Evolutionary conservation across 2,329 filamentous ascomycete genomes (phyloP), one percentile per base, ranked within the genome.

Genomic region (Aspergillus japonicus): DNA sequence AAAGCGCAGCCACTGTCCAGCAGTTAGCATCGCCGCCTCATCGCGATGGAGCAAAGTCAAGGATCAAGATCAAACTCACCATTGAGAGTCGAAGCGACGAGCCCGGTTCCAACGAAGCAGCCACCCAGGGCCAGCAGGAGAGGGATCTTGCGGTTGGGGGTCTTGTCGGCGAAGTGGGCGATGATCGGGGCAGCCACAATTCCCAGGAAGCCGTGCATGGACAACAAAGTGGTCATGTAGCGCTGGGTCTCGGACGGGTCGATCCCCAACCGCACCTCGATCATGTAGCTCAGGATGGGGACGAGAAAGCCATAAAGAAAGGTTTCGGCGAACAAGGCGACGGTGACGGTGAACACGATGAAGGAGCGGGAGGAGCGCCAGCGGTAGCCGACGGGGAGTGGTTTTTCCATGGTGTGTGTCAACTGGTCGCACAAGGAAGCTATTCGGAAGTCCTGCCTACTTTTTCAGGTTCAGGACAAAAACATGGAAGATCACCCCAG

Each of bases 221-320:
- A 60, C 1, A 74, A 62, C 2, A 74, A 54, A 0, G 59, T 56
- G 3, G 69, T 65, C 2, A 66, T 73, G 24, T 68, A 50, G 5
- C 56, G 42, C 48, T 73, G 72, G 3, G 68, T 70, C 21, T 67
- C 53, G 7, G 65, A 64, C 3, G 63, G 65, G 29, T 69, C 64
- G 31, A 67, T 42, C 14, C 65, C 44, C 14, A 75, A 60, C 8
- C 71, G 70, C 21, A 56, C 59, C 58, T 73, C 65, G 5, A 75
- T 60, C 67, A 75, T 72, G 47, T 72, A 72, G 5, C 65, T 62
- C 14, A 76, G 58, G 39, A 75, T 72, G 7, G 73, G 72, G 5
- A 74, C 69, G 10, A 73, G 53, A 48, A 74, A 74, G 49, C 66
- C 67, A 62, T 69, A 75, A n/a, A 75, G 69, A 39, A 74, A 70